Evolutionary conservation across 2,329 filamentous ascomycete genomes (phyloP).

Genomic region (Aspergillus pseudotamarii): DNA sequence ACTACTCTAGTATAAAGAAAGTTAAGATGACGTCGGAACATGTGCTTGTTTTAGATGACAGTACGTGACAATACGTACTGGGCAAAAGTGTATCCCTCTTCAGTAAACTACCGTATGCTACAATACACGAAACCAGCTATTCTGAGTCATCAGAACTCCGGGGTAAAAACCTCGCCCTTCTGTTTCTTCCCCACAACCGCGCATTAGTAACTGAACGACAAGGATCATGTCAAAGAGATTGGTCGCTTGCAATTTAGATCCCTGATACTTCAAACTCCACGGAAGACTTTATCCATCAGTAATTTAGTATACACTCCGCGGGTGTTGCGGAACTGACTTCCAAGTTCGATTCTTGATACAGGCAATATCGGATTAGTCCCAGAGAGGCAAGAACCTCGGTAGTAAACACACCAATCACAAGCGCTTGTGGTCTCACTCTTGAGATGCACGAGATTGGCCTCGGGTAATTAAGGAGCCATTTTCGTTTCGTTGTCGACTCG

Average conservation of each 20-base stretch:
- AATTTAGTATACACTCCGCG: background rate
- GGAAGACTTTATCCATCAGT: background rate
- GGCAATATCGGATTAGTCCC: constrained; percentile 1
- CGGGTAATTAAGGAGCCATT: constrained; percentile 31
- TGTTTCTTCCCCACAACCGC: background rate
- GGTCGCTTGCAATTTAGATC: background rate
- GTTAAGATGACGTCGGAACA: background rate
- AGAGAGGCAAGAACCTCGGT: constrained; percentile 14
- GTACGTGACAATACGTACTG: constrained; percentile 19
- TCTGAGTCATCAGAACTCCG: constrained; percentile 1
- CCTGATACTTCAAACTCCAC: background rate
- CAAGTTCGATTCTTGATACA: background rate
- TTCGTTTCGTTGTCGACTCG: constrained; percentile 17
- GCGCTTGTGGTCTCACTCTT: background rate
- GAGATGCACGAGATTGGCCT: constrained; percentile 30
- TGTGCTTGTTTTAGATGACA: constrained; percentile 4
- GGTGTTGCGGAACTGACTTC: background rate
- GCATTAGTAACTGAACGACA: background rate
- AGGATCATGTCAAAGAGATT: background rate
- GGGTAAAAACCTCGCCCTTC: background rate
- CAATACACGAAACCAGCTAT: background rate
- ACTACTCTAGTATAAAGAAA: background rate
- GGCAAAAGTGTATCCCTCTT: background rate
- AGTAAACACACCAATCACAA: constrained; percentile 12
- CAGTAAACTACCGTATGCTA: background rate